phyloP scores from a whole-genome alignment of 1,284 basidiomycete genomes.

The Caloboletus firmus region DNA sequence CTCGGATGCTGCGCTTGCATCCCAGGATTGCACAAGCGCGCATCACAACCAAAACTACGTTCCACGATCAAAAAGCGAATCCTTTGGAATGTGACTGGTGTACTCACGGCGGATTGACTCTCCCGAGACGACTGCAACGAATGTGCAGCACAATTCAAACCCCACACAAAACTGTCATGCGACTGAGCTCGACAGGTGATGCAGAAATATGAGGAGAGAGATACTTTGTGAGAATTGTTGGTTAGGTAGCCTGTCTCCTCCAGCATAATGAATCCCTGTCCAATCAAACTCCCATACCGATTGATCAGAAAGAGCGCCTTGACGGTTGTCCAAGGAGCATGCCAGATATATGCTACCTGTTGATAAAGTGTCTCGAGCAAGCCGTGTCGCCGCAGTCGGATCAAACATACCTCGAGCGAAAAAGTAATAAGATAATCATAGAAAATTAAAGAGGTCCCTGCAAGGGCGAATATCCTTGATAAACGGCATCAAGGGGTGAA shows the following conservation, averaged over 20 bases:
- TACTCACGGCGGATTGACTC: conserved; percentile 29
- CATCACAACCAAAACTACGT: conserved; percentile 25
- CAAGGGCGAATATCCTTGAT: conserved; percentile 9
- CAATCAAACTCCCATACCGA: conserved; percentile 28
- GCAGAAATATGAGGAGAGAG: neutral
- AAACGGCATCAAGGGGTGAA: neutral
- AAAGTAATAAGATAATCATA: conserved; percentile 23
- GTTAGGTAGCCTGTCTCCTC: conserved; percentile 25
- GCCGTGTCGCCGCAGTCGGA: neutral
- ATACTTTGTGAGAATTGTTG: conserved; percentile 17
- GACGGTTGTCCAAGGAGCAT: conserved; percentile 13
- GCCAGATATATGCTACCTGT: conserved; percentile 23
- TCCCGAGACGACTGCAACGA: conserved; percentile 16
- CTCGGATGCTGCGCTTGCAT: conserved; percentile 5
- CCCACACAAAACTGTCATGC: conserved; percentile 20
- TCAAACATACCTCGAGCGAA: conserved; percentile 16
- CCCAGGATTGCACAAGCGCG: conserved; percentile 25
- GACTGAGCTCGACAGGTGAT: neutral
- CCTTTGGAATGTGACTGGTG: neutral
- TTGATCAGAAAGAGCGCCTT: conserved; percentile 27
- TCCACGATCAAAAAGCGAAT: neutral
- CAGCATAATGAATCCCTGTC: conserved; percentile 22
- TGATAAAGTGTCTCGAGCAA: neutral
- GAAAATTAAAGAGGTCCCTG: conserved; percentile 14
- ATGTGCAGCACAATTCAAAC: conserved; percentile 7